A percentile compares a stretch with the other conserved stretches of the same genome.
Evolutionary conservation across 2,329 filamentous ascomycete species (phyloP).

Genomic region (Endocalyx cinctus): DNA sequence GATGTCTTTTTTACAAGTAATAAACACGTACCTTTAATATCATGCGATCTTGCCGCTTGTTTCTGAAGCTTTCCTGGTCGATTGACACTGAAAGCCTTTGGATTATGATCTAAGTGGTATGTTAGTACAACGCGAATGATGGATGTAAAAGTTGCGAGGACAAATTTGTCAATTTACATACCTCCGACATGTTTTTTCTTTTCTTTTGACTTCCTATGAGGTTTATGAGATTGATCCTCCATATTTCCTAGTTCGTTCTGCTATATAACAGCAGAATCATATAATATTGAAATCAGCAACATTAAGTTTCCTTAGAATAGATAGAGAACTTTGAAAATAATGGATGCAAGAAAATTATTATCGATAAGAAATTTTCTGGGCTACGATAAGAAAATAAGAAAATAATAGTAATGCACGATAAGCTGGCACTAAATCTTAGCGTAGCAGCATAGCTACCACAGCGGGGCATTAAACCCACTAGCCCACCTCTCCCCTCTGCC

Average conservation of each 20-base stretch:
- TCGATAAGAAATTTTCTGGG: no score
- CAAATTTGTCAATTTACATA: no score
- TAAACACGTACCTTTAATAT: slow-evolving; percentile 14
- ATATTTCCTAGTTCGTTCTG: slow-evolving; percentile 44
- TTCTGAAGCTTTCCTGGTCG: slow-evolving; percentile 76
- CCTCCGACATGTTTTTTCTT: slow-evolving; percentile 72
- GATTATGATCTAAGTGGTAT: slow-evolving; percentile 63
- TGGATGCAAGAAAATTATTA: no score
- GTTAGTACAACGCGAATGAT: neutral
- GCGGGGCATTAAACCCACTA: no score
- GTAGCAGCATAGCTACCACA: no score
- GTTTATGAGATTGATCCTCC: slow-evolving; percentile 79
- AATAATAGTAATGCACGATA: no score
- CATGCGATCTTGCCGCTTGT: slow-evolving; percentile 56
- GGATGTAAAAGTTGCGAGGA: neutral
- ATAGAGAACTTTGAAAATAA: no score
- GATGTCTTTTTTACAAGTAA: neutral
- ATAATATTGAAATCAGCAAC: no score
- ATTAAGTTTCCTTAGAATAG: no score
- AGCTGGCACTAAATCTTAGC: no score
- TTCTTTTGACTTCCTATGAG: slow-evolving; percentile 83
- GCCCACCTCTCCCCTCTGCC: no score
- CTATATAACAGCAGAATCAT: slow-evolving; percentile 5
- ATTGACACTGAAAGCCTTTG: slow-evolving; percentile 84
- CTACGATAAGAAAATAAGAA: no score